These are phyloP conservation scores for Claviceps sp. DNA, from an alignment of 2,329 filamentous ascomycete species.

Conservation along the genomic window DNA sequence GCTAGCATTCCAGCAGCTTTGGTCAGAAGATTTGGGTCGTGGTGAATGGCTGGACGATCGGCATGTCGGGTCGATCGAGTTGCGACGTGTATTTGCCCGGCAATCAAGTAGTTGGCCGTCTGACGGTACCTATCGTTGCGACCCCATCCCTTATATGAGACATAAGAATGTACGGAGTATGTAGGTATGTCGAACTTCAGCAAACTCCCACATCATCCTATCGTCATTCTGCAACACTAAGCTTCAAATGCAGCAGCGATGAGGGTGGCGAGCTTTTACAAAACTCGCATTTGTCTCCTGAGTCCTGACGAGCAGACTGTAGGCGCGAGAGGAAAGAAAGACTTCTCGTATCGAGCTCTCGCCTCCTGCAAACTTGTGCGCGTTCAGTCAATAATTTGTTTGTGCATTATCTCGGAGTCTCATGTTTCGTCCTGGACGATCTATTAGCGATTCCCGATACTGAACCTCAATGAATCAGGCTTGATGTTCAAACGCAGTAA, in stretches of 20 bases:
- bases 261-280: not conserved
- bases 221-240: not conserved
- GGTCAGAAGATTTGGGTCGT: not conserved
- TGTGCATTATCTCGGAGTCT: not conserved
- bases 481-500: not conserved
- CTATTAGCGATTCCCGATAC: not conserved
- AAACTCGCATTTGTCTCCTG: not conserved
- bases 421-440: not conserved
- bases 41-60: not conserved
- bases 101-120: not conserved
- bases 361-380: not conserved
- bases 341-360: not conserved
- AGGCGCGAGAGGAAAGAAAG: not conserved
- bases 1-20: conserved; percentile 1
- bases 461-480: not conserved
- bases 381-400: not conserved
- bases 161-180: not conserved
- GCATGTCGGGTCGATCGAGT: not conserved
- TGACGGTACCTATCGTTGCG: not conserved
- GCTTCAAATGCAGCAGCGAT: not conserved
- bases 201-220: not conserved
- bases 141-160: not conserved
- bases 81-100: not conserved
- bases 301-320: not conserved
- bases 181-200: not conserved